Conservation (phyloP, 306 rosid genomes). For the Gastrolobium villosum region DNA sequence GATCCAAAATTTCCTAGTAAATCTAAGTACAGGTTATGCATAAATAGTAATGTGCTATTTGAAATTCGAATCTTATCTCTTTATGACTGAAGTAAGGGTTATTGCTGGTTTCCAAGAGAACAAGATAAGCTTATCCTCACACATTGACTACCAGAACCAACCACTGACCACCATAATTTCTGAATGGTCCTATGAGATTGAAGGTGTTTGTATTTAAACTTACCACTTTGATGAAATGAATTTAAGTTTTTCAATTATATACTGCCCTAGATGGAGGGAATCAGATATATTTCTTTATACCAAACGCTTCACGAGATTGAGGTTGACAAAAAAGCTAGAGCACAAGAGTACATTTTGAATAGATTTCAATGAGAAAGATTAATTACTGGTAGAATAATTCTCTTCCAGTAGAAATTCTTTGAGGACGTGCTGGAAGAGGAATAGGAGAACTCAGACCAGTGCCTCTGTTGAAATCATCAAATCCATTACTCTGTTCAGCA, state of each 20-base stretch:
- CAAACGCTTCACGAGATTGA: conserved; percentile 25
- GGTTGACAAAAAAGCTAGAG: conserved; percentile 34
- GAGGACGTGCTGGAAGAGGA: conserved; percentile 58
- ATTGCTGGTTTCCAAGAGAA: not conserved
- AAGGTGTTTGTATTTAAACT: conserved; percentile 19
- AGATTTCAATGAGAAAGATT: conserved; percentile 42
- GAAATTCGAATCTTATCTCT: not conserved
- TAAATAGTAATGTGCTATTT: too few species aligned
- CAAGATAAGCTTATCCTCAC: not conserved
- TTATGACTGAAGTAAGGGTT: not conserved
- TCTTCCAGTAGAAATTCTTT: conserved; percentile 47
- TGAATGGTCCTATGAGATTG: conserved; percentile 3
- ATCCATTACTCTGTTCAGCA: conserved; percentile 47
- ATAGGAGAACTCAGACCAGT: conserved; percentile 64
- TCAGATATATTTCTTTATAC: conserved; percentile 30
- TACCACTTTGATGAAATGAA: conserved; percentile 31
- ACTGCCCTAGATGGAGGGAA: conserved; percentile 32
- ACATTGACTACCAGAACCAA: conserved; percentile 5
- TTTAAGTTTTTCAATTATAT: conserved; percentile 13
- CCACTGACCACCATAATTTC: not conserved
- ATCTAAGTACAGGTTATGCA: too few species aligned
- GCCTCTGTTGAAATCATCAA: conserved; percentile 44
- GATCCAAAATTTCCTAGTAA: too few species aligned
- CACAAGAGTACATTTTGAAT: conserved; percentile 18
- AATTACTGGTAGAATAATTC: conserved; percentile 79